Evolutionary conservation across 768 basidiomycete genomes (phyloP).

Genomic region (Rhodotorula kratochvilovae): DNA sequence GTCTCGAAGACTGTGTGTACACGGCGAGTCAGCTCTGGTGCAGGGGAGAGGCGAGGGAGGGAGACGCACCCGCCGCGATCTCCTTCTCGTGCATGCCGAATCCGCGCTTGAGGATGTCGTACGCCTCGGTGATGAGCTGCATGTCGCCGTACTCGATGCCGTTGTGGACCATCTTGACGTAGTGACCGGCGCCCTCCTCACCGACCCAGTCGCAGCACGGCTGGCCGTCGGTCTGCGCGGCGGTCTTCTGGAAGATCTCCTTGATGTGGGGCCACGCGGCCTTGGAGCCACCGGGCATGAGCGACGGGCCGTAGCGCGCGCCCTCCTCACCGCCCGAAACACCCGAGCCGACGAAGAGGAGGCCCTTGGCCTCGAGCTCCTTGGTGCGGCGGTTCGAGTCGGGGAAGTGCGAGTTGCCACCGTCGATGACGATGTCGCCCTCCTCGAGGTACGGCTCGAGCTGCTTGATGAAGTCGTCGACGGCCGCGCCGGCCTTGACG

Average conservation of each 20-base stretch:
- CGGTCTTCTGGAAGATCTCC: constrained; percentile 96
- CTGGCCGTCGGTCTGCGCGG: constrained; percentile 84
- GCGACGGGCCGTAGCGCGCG: constrained; percentile 90
- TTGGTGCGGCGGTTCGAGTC: constrained; percentile 91
- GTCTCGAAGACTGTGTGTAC: constrained; percentile 65
- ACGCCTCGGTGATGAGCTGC: constrained; percentile 98
- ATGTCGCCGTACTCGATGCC: constrained; percentile 91
- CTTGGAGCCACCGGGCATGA: constrained; percentile 96
- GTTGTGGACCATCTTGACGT: constrained; percentile 99
- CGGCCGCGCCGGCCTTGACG: constrained; percentile 94
- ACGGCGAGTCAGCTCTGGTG: neutral
- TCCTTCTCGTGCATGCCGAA: constrained; percentile 79
- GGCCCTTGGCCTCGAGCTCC: constrained; percentile 88
- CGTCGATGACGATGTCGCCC: constrained; percentile 99
- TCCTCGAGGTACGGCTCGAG: constrained; percentile 82
- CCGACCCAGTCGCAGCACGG: constrained; percentile 99
- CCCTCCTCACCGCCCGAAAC: constrained; percentile 99
- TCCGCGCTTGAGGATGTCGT: constrained; percentile 96
- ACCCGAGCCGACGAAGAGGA: constrained; percentile 96
- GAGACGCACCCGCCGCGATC: constrained; percentile 61
- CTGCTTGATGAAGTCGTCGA: constrained; percentile 88
- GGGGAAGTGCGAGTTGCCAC: constrained; percentile 98
- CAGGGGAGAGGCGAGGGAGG: neutral
- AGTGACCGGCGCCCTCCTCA: constrained; percentile 62
- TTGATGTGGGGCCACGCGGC: constrained; percentile 96